Conservation (phyloP, 2,329 filamentous ascomycete genomes). For the Fusarium metavorans region DNA sequence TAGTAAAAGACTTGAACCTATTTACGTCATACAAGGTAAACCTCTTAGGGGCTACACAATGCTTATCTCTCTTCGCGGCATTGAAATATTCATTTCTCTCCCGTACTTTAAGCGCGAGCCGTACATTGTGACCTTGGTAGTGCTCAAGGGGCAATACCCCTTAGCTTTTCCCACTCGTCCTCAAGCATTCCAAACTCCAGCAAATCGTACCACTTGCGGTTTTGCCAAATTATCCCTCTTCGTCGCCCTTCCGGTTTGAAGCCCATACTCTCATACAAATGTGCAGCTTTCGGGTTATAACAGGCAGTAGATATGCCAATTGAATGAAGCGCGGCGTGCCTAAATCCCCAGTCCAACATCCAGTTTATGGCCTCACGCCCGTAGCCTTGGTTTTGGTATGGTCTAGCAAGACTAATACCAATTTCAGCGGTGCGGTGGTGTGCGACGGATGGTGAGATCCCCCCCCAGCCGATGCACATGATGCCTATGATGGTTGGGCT, state of each 20-base stretch:
- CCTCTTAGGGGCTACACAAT: too few species aligned
- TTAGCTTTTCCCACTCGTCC: conserved; percentile 51
- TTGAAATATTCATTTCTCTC: not conserved
- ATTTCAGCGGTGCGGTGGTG: conserved; percentile 43
- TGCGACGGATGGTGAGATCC: not conserved
- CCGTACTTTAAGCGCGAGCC: not conserved
- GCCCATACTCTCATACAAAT: conserved; percentile 58
- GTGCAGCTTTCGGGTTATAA: conserved; percentile 56
- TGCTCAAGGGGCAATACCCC: conserved; percentile 9
- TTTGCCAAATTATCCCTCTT: conserved; percentile 56
- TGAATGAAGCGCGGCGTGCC: conserved; percentile 56
- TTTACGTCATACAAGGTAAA: too few species aligned
- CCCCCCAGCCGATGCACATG: conserved; percentile 29
- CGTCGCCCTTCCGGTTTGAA: conserved; percentile 57
- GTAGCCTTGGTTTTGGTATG: conserved; percentile 56
- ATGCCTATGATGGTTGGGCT: conserved; percentile 22
- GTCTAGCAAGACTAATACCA: conserved; percentile 50
- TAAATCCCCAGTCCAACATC: conserved; percentile 60
- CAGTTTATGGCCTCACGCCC: conserved; percentile 61
- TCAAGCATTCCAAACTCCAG: conserved; percentile 55
- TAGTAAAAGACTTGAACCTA: too few species aligned
- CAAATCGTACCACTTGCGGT: conserved; percentile 55
- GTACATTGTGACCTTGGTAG: too few species aligned
- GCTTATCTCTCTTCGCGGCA: not conserved
- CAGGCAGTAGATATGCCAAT: conserved; percentile 55